A percentile compares a stretch with the other conserved stretches of the same genome.
These are phyloP conservation scores for Xylaria sp. DNA, from an alignment of 2,329 filamentous ascomycete genomes.

Conservation along the genomic window DNA sequence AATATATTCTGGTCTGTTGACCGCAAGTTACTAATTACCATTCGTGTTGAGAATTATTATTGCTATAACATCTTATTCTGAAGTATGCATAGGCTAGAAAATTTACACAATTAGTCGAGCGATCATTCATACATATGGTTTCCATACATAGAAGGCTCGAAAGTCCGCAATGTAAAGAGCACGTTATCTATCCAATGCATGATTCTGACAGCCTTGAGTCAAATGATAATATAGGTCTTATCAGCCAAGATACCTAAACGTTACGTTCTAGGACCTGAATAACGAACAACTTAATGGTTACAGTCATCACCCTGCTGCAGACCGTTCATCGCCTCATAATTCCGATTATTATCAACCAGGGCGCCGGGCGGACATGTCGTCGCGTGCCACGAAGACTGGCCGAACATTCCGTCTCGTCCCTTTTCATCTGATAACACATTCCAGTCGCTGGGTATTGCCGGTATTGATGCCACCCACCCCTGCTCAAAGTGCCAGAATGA, in stretches of 20 bases:
- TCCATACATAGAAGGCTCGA: background rate
- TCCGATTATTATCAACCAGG: background rate
- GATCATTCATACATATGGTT: background rate
- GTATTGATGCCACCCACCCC: constrained; percentile 8
- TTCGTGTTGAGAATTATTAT: background rate
- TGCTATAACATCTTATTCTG: background rate
- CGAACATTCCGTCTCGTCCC: background rate
- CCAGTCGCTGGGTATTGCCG: background rate
- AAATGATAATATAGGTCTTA: background rate
- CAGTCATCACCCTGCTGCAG: background rate
- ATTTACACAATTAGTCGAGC: background rate
- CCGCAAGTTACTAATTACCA: background rate
- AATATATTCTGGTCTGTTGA: background rate
- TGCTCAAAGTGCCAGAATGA: constrained; percentile 12
- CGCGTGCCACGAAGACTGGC: background rate
- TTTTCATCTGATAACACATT: background rate
- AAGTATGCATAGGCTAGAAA: background rate
- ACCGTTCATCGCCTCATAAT: background rate
- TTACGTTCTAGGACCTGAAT: constrained; percentile 8
- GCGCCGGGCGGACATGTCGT: background rate
- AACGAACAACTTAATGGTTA: background rate
- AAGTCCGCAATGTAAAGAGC: background rate
- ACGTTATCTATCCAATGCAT: background rate
- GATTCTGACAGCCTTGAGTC: background rate
- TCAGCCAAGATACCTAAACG: constrained; percentile 1